phyloP scores from a whole-genome alignment of 257 asterid species.

The Solanum paucissectum region DNA sequence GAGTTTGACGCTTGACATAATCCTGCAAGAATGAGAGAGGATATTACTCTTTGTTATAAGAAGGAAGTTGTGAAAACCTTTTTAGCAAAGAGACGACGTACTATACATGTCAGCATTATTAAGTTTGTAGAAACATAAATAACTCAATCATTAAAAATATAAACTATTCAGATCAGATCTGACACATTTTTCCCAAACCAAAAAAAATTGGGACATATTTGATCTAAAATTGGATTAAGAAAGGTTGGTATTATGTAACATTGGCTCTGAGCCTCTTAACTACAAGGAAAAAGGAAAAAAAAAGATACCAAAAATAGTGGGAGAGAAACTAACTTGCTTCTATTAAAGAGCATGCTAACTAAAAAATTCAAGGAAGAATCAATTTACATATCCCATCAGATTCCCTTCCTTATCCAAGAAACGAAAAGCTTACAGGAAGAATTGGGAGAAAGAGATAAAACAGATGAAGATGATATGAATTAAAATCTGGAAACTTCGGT shows the following conservation, averaged over 20 bases:
- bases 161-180: not conserved
- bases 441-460: not conserved
- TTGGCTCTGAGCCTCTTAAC: not conserved
- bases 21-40: constrained; percentile 36
- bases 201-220: not conserved
- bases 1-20: constrained; percentile 79
- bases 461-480: not conserved
- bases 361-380: not conserved
- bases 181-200: not conserved
- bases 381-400: not conserved
- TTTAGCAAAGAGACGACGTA: not conserved
- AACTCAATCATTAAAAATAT: not conserved
- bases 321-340: not conserved
- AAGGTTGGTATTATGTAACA: not conserved
- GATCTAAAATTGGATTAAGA: not conserved
- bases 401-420: not conserved
- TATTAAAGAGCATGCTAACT: not conserved
- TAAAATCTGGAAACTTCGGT: not conserved
- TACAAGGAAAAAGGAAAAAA: not conserved
- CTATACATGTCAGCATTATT: not conserved
- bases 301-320: not conserved
- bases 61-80: not conserved
- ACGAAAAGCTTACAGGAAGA: not conserved
- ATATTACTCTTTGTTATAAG: not conserved
- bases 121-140: not conserved